A percentile compares a stretch with the other conserved stretches of the same genome.
These are phyloP conservation scores for Euphorbia corollata DNA, from an alignment of 441 rosid species.

Conservation along the genomic window DNA sequence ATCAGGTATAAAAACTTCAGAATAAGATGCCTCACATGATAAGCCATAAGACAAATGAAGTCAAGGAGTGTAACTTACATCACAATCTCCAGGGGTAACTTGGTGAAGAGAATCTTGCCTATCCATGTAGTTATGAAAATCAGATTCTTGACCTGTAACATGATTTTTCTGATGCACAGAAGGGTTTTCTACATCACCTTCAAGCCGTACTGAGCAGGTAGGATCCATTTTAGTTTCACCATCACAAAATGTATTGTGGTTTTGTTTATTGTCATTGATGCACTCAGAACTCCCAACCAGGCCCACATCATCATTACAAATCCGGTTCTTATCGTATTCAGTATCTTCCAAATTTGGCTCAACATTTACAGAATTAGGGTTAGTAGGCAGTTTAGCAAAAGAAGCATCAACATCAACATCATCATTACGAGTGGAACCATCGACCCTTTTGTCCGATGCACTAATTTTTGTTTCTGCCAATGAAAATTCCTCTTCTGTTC, in stretches of 20 bases:
- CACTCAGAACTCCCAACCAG: constrained; percentile 27
- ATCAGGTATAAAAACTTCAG: not conserved
- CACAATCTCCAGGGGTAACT: constrained; percentile 27
- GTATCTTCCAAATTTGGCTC: constrained; percentile 32
- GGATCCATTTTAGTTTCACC: constrained; percentile 30
- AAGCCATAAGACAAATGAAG: constrained; percentile 11
- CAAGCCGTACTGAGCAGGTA: constrained; percentile 24
- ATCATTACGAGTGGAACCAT: constrained; percentile 25
- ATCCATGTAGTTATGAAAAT: constrained; percentile 32
- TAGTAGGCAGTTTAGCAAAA: constrained; percentile 24
- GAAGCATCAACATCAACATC: constrained; percentile 22
- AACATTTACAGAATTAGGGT: constrained; percentile 27
- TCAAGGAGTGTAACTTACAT: constrained; percentile 38
- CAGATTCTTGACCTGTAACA: constrained; percentile 31
- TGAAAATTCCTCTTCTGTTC: constrained; percentile 31
- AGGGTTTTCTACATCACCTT: constrained; percentile 23
- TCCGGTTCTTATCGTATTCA: constrained; percentile 20
- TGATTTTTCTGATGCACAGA: constrained; percentile 27
- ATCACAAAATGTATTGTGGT: constrained; percentile 23
- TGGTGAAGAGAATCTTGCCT: constrained; percentile 30
- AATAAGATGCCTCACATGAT: constrained; percentile 13
- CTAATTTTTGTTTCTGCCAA: constrained; percentile 39
- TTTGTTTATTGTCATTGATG: constrained; percentile 31
- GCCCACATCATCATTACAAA: constrained; percentile 28
- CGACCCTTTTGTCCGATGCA: constrained; percentile 30